Base-by-base conservation (phyloP, 1,284 basidiomycete species). In the Erythrobasidium hasegawianum region DNA sequence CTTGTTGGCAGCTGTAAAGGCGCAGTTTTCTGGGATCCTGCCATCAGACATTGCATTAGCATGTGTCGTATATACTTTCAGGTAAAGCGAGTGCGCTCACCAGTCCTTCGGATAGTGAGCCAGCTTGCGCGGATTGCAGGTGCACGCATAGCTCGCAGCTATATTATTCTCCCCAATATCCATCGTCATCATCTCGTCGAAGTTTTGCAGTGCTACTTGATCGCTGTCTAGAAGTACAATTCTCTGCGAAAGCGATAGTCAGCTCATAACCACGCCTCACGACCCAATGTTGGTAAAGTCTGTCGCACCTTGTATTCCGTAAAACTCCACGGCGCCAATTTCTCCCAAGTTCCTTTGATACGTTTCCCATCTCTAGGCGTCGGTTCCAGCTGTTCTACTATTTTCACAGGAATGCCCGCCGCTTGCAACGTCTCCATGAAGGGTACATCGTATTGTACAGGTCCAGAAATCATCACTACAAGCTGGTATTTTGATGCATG, bases 11-110 rank as follows among this genome's bases (percentile, higher is more conserved):
- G 57, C 57, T 8, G 81, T 81, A 86, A 87, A 77, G 24, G 88
- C 86, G 77, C 94, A 97, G 75, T 97, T 97, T 61, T 80, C 85
- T 3, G 94, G 92, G 26, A 86, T 82, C 92, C 92, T 95, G 74
- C 9, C 9, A 18, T n/a, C 41, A 29, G n/a, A n/a, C 18, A 11
- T 20, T 22, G n/a, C 20, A 1, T 7, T 22, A n/a, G n/a, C n/a
- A n/a, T n/a, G n/a, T n/a, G n/a, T n/a, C n/a, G n/a, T n/a, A n/a
- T n/a, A n/a, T n/a, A n/a, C n/a, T n/a, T n/a, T n/a, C n/a, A n/a
- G n/a, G n/a, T n/a, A n/a, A n/a, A n/a, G n/a, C n/a, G n/a, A n/a
- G n/a, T n/a, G n/a, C n/a, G n/a, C 39, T 27, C 72, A 91, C 94
- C 94, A 97, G 75, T 96, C 90, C 4, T 75, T 73, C 1, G 95